These are phyloP conservation scores for Eudorina sp. DNA, from an alignment of 139 green algal species.

Conservation along the genomic window DNA sequence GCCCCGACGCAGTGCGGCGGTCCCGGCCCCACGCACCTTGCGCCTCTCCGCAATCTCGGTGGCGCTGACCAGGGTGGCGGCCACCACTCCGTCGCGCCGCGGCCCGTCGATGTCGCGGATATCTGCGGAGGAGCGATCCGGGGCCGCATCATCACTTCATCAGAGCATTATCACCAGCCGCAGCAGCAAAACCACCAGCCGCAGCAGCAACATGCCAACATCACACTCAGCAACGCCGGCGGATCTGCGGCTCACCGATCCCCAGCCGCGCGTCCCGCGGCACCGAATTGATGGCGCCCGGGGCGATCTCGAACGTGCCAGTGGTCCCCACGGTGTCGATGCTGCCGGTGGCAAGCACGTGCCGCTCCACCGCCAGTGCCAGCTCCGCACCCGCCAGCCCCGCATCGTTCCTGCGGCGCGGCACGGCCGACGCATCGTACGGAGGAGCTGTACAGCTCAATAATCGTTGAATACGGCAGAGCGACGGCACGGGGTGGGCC, in stretches of 20 bases:
- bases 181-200: too few species aligned
- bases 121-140: too few species aligned
- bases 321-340: constrained; percentile 91
- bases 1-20: too few species aligned
- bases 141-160: too few species aligned
- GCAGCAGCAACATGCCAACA: too few species aligned
- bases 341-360: constrained; percentile 72
- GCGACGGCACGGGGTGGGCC: too few species aligned
- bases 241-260: constrained; percentile 80
- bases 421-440: too few species aligned
- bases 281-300: constrained; percentile 94
- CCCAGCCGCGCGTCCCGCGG: constrained; percentile 79
- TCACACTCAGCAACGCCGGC: too few species aligned
- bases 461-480: too few species aligned
- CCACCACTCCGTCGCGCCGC: constrained; percentile 81
- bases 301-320: constrained; percentile 79
- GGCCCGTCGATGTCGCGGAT: constrained; percentile 89
- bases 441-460: too few species aligned
- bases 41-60: constrained; percentile 75
- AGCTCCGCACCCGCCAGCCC: constrained; percentile 92
- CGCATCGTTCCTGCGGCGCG: constrained; percentile 85
- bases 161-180: too few species aligned
- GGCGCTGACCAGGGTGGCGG: constrained; percentile 61
- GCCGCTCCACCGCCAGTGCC: constrained; percentile 81
- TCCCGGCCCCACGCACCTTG: constrained; percentile 51